These are phyloP conservation scores for Penicillium samsonianum DNA, from an alignment of 495 filamentous ascomycete species.

Conservation along the genomic window DNA sequence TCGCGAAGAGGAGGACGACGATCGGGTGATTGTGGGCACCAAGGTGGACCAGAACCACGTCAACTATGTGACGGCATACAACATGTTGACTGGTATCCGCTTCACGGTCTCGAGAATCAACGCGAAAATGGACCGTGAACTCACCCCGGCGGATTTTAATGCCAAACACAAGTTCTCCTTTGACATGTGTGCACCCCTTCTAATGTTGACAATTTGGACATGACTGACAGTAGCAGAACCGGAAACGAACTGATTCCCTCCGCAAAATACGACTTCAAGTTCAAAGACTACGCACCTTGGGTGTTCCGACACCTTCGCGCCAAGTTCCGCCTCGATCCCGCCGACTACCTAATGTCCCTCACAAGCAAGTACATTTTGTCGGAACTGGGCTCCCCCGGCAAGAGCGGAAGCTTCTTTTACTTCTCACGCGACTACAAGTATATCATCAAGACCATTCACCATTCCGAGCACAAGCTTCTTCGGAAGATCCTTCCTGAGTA, in stretches of 20 bases:
- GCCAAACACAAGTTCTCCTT: conserved; percentile 97
- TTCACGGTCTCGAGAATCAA: conserved; percentile 96
- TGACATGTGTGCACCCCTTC: conserved; percentile 69
- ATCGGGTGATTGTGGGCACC: conserved; percentile 91
- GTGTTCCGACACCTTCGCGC: conserved; percentile 92
- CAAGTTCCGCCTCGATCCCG: conserved; percentile 89
- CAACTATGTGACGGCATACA: conserved; percentile 98
- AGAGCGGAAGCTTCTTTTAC: conserved; percentile 99
- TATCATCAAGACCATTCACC: conserved; percentile 99
- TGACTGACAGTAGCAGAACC: conserved; percentile 56
- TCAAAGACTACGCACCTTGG: conserved; percentile 99
- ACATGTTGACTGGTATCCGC: conserved; percentile 98
- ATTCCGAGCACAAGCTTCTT: conserved; percentile 92
- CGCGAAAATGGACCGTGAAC: conserved; percentile 86
- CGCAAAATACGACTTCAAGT: conserved; percentile 99
- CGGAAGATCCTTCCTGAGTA: conserved; percentile 91
- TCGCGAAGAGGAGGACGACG: conserved; percentile 90
- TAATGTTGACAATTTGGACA: conserved; percentile 14
- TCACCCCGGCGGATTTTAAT: conserved; percentile 88
- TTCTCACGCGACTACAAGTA: conserved; percentile 99
- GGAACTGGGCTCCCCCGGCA: conserved; percentile 93
- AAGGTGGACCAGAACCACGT: conserved; percentile 97
- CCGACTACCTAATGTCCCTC: conserved; percentile 96
- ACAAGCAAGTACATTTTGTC: conserved; percentile 99
- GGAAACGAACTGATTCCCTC: conserved; percentile 97